Base-by-base conservation (phyloP, 2,329 filamentous ascomycete species). In the Dendrostoma leiphaemia region DNA sequence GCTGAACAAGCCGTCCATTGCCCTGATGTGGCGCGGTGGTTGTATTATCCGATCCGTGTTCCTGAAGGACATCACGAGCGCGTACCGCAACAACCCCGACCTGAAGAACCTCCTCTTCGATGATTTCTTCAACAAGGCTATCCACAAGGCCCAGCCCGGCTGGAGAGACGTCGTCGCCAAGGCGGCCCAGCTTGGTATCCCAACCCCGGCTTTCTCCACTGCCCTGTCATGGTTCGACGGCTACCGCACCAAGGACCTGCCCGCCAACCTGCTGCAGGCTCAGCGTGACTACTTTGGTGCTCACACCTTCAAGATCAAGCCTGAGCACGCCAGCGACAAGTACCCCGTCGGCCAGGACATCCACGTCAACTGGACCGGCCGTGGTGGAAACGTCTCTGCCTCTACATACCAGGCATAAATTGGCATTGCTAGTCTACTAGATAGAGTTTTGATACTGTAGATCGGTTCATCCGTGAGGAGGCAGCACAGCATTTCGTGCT, bases 11-110 rank as follows among this genome's bases (percentile, higher is more conserved):
- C 94, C 94, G 63, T 96, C 95, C 67, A 99, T 99, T 70, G 94
- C 94, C 66, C 89, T 99, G 71, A 99, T 99, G 94, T 99, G 94
- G 94, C 91, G 94, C 74, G 94, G 94, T 80, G 94, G 94, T 66
- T 99, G 94, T 85, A 99, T 99, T 69, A 99, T 99, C 80, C 93
- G 94, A 75, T 97, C 94, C 63, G 94, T 99, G 71, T 99, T 99
- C 91, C 81, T 99, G 64, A 97, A 97, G 87, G 93, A 99, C 75
- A 99, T 99, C 79, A 99, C 94, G 66, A 88, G 88, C 63, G 94
- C 94, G 51, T 99, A 97, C 86, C 93, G 93, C 78, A 86, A 84
- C 65, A 86, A 97, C 82, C 89, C 91, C 63, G 89, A 97, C 63
- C 89, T 99, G 62, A 89, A 97, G 86, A 99, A 99, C 84, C 80